Conservation (phyloP, 1,139 yeast genomes). For the Suhomyces guaymorum region DNA sequence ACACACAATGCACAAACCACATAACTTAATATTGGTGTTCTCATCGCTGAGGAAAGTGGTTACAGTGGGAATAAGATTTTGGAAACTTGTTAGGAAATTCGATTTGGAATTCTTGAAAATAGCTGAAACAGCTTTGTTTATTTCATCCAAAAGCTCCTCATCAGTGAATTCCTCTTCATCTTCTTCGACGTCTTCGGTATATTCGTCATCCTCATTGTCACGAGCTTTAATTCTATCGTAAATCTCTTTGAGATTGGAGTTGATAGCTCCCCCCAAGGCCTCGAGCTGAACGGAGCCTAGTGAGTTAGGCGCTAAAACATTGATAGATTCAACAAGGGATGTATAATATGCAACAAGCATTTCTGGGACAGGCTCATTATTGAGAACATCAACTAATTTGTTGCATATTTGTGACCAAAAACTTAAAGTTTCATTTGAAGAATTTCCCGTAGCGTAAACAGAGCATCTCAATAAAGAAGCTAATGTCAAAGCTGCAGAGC, state of each 20-base stretch:
- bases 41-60: constrained; percentile 61
- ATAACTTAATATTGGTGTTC: constrained; percentile 65
- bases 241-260: constrained; percentile 64
- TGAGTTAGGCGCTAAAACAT: constrained; percentile 62
- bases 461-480: constrained; percentile 74
- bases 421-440: constrained; percentile 57
- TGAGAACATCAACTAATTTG: constrained; percentile 67
- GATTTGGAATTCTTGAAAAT: constrained; percentile 65
- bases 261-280: constrained; percentile 60
- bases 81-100: constrained; percentile 66
- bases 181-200: constrained; percentile 72
- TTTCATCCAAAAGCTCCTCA: constrained; percentile 84
- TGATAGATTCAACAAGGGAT: constrained; percentile 68
- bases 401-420: constrained; percentile 75
- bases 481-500: constrained; percentile 80
- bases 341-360: constrained; percentile 75
- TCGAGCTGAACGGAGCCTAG: constrained; percentile 60
- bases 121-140: constrained; percentile 73
- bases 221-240: constrained; percentile 72
- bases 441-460: constrained; percentile 60
- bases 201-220: constrained; percentile 70
- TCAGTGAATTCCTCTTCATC: constrained; percentile 87
- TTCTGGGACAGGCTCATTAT: constrained; percentile 82
- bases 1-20: constrained; percentile 79
- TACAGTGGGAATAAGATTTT: constrained; percentile 54